Conservation (phyloP, 176 grass and related monocot species). For the Pontederia crassipes region DNA sequence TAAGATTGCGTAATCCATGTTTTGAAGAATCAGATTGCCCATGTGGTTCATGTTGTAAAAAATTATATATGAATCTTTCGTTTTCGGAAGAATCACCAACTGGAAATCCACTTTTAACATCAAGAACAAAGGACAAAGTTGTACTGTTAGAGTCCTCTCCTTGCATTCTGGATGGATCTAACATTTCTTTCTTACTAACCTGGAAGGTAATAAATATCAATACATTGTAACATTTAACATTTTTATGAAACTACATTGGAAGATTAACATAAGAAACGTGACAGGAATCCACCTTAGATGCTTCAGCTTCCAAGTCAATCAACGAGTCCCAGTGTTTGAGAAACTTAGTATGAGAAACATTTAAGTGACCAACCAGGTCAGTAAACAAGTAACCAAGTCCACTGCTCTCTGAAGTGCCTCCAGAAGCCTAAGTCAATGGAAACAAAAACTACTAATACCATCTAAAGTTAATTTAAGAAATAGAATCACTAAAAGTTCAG, state of each 20-base stretch:
- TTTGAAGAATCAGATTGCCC: constrained; percentile 17
- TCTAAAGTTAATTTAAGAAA: background rate
- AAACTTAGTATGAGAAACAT: constrained; percentile 50
- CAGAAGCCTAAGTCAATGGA: constrained; percentile 51
- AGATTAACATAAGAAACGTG: background rate
- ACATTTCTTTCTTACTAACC: constrained; percentile 62
- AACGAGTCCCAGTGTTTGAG: constrained; percentile 86
- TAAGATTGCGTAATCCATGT: constrained; percentile 32
- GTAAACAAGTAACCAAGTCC: constrained; percentile 79
- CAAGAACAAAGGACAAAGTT: constrained; percentile 36
- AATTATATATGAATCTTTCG: constrained; percentile 67
- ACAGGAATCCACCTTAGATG: constrained; percentile 49
- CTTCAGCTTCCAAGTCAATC: constrained; percentile 84
- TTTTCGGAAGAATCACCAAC: constrained; percentile 56
- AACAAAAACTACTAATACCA: background rate
- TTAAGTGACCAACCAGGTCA: constrained; percentile 72
- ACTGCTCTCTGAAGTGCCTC: constrained; percentile 58
- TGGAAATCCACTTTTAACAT: constrained; percentile 43
- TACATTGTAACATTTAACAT: background rate
- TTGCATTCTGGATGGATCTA: constrained; percentile 26
- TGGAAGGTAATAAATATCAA: constrained; percentile 26
- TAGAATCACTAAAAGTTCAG: background rate
- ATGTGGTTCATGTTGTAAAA: constrained; percentile 41
- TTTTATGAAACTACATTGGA: too few relatives aligned
- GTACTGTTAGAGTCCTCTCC: constrained; percentile 23